Base-by-base conservation (phyloP, 2,329 filamentous ascomycete genomes). In the Diaporthe caulivora region DNA sequence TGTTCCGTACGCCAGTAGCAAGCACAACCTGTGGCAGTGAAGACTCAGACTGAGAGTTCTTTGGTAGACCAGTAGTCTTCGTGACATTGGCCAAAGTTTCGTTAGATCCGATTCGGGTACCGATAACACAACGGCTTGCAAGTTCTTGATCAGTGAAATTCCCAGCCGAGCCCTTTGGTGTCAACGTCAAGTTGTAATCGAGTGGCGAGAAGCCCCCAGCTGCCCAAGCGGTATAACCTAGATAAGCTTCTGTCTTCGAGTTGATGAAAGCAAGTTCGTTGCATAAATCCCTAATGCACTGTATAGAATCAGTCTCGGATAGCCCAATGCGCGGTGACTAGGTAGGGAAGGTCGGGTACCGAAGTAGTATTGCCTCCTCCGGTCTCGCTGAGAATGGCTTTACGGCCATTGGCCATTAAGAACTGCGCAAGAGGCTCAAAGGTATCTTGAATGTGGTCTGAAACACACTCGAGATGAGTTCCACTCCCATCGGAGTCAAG, bases 401-500 rank as follows among this genome's bases (percentile, higher is more conserved):
- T 81, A 6, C 89, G 81, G 11, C 86, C 85, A 70, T 86, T 86
- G 29, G 80, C 76, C 62, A 86, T 80, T 64, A 91, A 76, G 77
- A 85, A 90, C 5, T 80, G 79, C 0, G 87, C 86, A 1, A 90
- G 80, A 0, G 82, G 82, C 24, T 79, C 78, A 77, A 91, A 89
- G 3, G 82, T 86, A 49, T 83, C 83, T 74, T 76, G 77, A 3
- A 88, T 81, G 58, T 89, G 89, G 76, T 90, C 84, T 3, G 85
- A 87, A 1, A 85, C 85, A 78, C 89, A 91, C 62, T 86, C 81
- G 4, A 80, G 75, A 74, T 87, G 81, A 0, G 85, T 87, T 21
- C 89, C 89, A 11, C 85, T 87, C 78, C 87, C 86, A 79, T 90
- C 87, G 29, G 80, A 82, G 76, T 91, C 89, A 13, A 91, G 84